Evolutionary conservation across 2,329 filamentous ascomycete genomes (phyloP).

Genomic region (Xylaria polymorpha): DNA sequence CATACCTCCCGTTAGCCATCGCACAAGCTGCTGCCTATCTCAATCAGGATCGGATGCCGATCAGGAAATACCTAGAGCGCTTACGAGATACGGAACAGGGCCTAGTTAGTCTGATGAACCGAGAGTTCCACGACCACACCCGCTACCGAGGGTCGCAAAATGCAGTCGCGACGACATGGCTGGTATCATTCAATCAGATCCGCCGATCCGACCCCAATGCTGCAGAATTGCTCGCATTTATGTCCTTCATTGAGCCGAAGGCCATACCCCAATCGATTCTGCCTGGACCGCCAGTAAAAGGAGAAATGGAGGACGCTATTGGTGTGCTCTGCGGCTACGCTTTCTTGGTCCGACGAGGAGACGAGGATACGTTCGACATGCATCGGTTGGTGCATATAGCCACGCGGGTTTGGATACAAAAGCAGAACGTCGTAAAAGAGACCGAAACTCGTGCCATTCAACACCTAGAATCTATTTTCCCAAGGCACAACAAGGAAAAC

Average conservation of each 20-base stretch:
- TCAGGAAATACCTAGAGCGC: slow-evolving; percentile 52
- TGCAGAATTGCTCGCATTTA: slow-evolving; percentile 53
- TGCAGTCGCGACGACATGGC: slow-evolving; percentile 54
- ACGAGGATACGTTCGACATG: slow-evolving; percentile 50
- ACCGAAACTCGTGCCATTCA: slow-evolving; percentile 2
- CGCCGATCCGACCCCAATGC: slow-evolving; percentile 46
- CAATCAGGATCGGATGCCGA: slow-evolving; percentile 47
- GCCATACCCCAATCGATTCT: slow-evolving; percentile 53
- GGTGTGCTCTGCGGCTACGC: slow-evolving; percentile 50
- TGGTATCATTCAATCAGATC: slow-evolving; percentile 57
- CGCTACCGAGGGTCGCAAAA: slow-evolving; percentile 50
- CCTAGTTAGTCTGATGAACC: slow-evolving; percentile 49
- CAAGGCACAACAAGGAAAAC: slow-evolving; percentile 30
- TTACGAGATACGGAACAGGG: slow-evolving; percentile 50
- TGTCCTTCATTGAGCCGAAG: slow-evolving; percentile 55
- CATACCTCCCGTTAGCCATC: slow-evolving; percentile 57
- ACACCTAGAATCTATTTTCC: slow-evolving; percentile 26
- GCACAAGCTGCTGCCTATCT: slow-evolving; percentile 57
- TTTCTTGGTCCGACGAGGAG: slow-evolving; percentile 47
- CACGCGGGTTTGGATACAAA: slow-evolving; percentile 47
- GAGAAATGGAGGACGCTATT: slow-evolving; percentile 45
- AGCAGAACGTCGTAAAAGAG: slow-evolving; percentile 25
- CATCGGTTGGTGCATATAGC: slow-evolving; percentile 54
- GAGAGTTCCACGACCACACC: slow-evolving; percentile 51
- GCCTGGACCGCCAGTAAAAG: slow-evolving; percentile 35